Base-by-base conservation (phyloP, 345 rosid species). In the Moricandia moricandioides region DNA sequence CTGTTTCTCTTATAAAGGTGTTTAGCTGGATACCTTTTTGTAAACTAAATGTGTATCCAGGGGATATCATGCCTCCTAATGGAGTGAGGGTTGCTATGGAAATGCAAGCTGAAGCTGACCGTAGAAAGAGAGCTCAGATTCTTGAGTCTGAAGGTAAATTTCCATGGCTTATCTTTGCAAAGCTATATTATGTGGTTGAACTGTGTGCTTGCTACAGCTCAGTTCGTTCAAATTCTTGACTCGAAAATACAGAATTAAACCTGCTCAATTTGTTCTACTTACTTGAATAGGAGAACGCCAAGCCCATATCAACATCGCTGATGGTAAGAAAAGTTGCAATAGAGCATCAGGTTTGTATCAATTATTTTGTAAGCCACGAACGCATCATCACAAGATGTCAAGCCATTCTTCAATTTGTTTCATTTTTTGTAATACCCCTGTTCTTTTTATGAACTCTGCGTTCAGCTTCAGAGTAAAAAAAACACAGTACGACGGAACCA, bases 41-140 rank as follows among this genome's bases (percentile, higher is more conserved):
- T 30, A 10, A 57, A 6, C 17, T 8, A 31, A 52, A 47, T 76
- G 54, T 70, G 59, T 70, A n/a, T 70, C 24, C 71, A 96, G 99
- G 96, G 97, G 99, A 91, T 82, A 92, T 96, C 83, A 85, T 90
- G 83, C 98, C 98, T 21, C 99, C 98, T 62, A 82, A 85, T 54
- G 97, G 97, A 73, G 91, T 96, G 80, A 85, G 88, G 79, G 86
- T 73, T 71, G 99, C 99, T 75, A 96, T 96, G 99, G 99, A 92
- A 84, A 89, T 91, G 98, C 99, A 96, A 79, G 98, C 97, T 76
- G 99, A 96, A 85, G 99, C 98, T 62, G 98, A 96, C 70, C 96
- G 95, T 75, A 96, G 83, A 79, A 91, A 82, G 84, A 86, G 98
- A 83, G 96, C 98, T 72, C 96, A 87, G 82, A 83, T 96, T 79